These are phyloP conservation scores for Gremmenia infestans DNA, from an alignment of 2,329 filamentous ascomycete genomes.

Conservation along the genomic window DNA sequence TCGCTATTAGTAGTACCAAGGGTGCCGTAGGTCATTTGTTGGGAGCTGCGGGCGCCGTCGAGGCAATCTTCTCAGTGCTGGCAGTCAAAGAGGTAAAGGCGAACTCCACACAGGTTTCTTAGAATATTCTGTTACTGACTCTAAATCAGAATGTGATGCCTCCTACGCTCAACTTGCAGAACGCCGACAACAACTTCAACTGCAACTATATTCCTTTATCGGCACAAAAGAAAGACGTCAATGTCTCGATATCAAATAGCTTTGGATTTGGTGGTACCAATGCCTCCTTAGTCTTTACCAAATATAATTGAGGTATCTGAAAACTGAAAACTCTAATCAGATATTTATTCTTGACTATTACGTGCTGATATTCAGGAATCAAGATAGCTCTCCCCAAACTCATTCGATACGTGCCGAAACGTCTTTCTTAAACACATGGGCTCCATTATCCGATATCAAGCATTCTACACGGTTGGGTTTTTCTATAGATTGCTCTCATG, in stretches of 20 bases:
- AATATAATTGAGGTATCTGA: conserved; percentile 19
- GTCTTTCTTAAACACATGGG: no score
- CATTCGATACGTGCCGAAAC: no score
- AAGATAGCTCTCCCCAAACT: not conserved
- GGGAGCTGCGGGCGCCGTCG: conserved; percentile 85
- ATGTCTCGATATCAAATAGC: conserved; percentile 83
- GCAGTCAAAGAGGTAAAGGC: conserved; percentile 65
- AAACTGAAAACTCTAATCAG: not conserved
- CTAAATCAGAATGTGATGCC: conserved; percentile 64
- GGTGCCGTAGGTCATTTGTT: conserved; percentile 88
- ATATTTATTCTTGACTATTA: not conserved
- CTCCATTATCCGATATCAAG: no score
- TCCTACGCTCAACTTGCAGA: conserved; percentile 77
- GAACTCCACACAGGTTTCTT: not conserved
- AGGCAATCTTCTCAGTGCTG: conserved; percentile 80
- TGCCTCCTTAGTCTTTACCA: conserved; percentile 72
- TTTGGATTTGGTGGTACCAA: conserved; percentile 98
- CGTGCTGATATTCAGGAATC: not conserved
- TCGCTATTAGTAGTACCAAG: conserved; percentile 91
- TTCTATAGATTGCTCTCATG: no score
- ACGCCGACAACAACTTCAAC: conserved; percentile 59
- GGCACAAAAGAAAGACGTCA: conserved; percentile 65
- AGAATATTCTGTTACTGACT: conserved; percentile 1
- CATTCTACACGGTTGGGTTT: no score
- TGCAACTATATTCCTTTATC: conserved; percentile 80